A percentile compares a stretch with the other conserved stretches of the same genome.
phyloP scores from a whole-genome alignment of 2,329 filamentous ascomycete genomes.

The Rhynchosporium secalis region DNA sequence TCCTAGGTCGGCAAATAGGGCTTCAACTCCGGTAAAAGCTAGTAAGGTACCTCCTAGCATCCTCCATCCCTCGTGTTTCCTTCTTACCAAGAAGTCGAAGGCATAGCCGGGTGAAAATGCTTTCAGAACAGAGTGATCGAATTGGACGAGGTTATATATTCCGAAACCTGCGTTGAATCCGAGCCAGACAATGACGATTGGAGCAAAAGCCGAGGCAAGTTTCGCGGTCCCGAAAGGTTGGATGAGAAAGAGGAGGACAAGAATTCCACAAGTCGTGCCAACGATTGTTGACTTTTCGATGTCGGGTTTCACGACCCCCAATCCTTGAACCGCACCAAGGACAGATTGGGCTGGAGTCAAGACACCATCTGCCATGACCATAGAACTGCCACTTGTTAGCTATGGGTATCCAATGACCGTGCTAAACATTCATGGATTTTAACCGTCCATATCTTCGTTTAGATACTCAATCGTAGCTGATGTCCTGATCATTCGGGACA shows the following conservation, averaged over 20 bases:
- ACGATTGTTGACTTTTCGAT: conserved; percentile 59
- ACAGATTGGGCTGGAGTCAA: conserved; percentile 69
- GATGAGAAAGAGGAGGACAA: conserved; percentile 61
- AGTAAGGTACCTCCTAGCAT: conserved; percentile 68
- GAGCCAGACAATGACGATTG: conserved; percentile 68
- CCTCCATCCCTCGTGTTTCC: conserved; percentile 60
- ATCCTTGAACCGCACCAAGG: conserved; percentile 65
- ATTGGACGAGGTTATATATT: conserved; percentile 58
- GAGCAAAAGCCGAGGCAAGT: conserved; percentile 61
- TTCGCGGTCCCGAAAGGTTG: conserved; percentile 65
- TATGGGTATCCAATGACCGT: not conserved
- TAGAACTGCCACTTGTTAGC: conserved; percentile 41
- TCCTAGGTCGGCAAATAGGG: conserved; percentile 74
- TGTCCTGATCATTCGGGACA: too few relatives aligned
- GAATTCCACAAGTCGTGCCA: conserved; percentile 62
- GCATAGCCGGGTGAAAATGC: conserved; percentile 60
- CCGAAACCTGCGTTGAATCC: conserved; percentile 62
- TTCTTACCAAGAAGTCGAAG: conserved; percentile 58
- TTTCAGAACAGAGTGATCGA: conserved; percentile 53
- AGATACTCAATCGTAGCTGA: not conserved
- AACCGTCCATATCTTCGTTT: too few relatives aligned
- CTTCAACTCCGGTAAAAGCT: conserved; percentile 74
- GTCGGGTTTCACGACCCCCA: conserved; percentile 57
- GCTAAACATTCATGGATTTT: not conserved
- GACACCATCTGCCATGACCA: conserved; percentile 65